Base-by-base conservation (phyloP, 2,329 filamentous ascomycete genomes). In the Penicillium sp. region DNA sequence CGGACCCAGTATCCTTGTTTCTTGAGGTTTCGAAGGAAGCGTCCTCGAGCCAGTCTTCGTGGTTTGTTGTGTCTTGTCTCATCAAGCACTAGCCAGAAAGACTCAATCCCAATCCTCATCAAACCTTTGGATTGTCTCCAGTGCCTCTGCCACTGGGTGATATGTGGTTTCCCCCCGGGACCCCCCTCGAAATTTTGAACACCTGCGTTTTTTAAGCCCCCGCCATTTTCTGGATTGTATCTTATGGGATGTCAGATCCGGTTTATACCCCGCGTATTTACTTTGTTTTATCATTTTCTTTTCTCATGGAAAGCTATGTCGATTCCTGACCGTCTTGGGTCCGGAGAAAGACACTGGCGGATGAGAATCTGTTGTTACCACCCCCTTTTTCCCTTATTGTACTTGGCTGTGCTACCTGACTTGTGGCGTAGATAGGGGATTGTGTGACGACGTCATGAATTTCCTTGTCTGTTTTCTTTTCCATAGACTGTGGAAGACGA, bases 371-470 rank as follows among this genome's bases (percentile, higher is more conserved):
- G 33, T 39, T 51, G 21, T 56, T 48, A 27, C 31, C 47, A 22
- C 31, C 35, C 16, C 31, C 52, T 19, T 47, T 35, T 49, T 43
- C 51, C 46, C 26, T 44, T 55, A 1, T 46, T 59, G 48, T 56
- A 45, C 46, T 61, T 58, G 59, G 46, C 41, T 60, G 47, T 43
- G 37, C 49, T 54, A 27, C 47, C 33, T 19, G 52, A 56, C 31
- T 45, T 48, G 27, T 53, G 62, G 53, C 53, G 44, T 59, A 49
- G 52, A 60, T 49, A 47, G 55, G 49, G 56, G 48, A 52, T 56
- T 62, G 44, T 59, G 51, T 62, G 61, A 66, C 58, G 63, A 64
- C 53, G 59, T 60, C 61, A 63, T 61, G 63, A 66, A 65, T 63
- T 66, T 62, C 58, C 62, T 64, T 59, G 37, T 61, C 44, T 57